A percentile compares a stretch with the other conserved stretches of the same genome.
Evolutionary conservation across 768 basidiomycete genomes (phyloP).

Genomic region (Phylloporus arenicola): DNA sequence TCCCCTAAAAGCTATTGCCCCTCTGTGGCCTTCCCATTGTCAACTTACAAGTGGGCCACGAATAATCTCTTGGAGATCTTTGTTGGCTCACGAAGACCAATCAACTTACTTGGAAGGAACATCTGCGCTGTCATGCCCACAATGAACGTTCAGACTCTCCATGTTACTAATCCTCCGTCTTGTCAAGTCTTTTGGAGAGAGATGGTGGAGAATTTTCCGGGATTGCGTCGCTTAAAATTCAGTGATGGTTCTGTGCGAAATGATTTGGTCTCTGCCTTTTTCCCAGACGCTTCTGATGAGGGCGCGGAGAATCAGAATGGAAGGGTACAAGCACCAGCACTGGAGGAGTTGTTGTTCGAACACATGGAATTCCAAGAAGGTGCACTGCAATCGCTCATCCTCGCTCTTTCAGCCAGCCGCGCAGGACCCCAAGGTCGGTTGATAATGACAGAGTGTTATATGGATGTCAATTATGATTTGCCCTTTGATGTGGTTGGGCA

Average conservation of each 20-base stretch:
- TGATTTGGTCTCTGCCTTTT: no score
- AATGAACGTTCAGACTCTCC: neutral
- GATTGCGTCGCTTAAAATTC: neutral
- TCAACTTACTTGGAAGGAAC: neutral
- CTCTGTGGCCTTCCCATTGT: no score
- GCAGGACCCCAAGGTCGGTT: neutral
- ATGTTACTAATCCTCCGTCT: neutral
- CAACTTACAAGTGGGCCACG: neutral
- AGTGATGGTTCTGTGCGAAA: no score
- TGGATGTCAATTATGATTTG: neutral
- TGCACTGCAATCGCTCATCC: neutral
- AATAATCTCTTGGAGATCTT: constrained; percentile 4
- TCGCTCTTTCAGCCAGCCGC: no score
- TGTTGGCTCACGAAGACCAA: neutral
- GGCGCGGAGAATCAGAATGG: neutral
- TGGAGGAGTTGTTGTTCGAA: neutral
- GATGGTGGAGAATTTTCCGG: neutral
- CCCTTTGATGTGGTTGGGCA: neutral
- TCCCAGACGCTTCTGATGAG: neutral
- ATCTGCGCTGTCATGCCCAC: constrained; percentile 3
- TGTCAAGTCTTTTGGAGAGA: no score
- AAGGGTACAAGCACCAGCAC: neutral
- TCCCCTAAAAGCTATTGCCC: neutral
- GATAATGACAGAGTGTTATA: neutral
- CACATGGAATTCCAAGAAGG: neutral